Percentiles rank a stretch among this genome's conserved stretches.
phyloP scores from a whole-genome alignment of 192 early-diverging fungal species.

The Podila horticola region DNA sequence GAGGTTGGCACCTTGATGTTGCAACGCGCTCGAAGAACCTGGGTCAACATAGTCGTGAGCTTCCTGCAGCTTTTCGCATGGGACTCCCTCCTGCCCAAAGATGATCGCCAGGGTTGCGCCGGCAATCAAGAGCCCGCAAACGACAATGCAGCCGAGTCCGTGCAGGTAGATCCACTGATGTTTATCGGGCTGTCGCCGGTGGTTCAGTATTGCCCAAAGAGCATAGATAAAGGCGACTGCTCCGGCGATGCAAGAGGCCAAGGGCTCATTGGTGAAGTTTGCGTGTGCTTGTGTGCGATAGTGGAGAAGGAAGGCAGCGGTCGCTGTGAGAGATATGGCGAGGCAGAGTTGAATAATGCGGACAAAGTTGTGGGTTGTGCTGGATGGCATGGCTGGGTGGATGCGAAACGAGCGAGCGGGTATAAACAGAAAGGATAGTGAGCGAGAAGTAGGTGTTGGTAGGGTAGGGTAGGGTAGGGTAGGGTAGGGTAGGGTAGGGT shows the following conservation, averaged over 20 bases:
- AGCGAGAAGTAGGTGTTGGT: not conserved
- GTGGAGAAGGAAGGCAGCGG: slow-evolving; percentile 31
- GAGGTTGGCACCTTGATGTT: not conserved
- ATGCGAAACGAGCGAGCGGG: not conserved
- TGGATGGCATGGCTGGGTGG: slow-evolving; percentile 7
- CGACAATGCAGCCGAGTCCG: slow-evolving; percentile 19
- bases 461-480: not conserved
- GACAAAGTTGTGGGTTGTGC: slow-evolving; percentile 15
- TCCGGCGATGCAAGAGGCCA: slow-evolving; percentile 26
- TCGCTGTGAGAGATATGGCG: slow-evolving; percentile 19
- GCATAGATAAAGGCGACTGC: slow-evolving; percentile 39
- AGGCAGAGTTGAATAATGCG: slow-evolving; percentile 19
- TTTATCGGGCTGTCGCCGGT: slow-evolving; percentile 20
- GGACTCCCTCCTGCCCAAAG: not conserved
- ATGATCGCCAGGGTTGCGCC: slow-evolving; percentile 14
- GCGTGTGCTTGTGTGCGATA: slow-evolving; percentile 24
- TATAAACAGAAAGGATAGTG: not conserved
- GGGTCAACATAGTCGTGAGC: not conserved
- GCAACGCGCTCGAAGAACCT: not conserved
- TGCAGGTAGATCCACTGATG: slow-evolving; percentile 27
- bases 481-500: not conserved
- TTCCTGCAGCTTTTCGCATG: slow-evolving; percentile 7
- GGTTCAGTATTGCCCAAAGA: slow-evolving; percentile 31
- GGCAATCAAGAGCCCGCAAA: slow-evolving; percentile 19
- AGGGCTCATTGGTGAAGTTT: slow-evolving; percentile 41